These are phyloP conservation scores for Vitis rotundifolia DNA, from an alignment of 164 flowering plant species.

Conservation along the genomic window DNA sequence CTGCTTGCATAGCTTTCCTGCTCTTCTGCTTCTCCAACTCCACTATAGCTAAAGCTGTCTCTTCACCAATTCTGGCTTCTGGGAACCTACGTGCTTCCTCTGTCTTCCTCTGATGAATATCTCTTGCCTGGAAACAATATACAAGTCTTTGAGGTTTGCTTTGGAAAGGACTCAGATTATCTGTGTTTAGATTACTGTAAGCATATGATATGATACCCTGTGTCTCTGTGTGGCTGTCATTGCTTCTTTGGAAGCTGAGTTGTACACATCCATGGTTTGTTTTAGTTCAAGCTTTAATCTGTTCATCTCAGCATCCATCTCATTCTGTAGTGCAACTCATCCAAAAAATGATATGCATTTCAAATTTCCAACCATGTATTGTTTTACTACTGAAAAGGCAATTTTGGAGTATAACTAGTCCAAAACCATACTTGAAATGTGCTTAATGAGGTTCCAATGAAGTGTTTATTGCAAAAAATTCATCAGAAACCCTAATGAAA, in stretches of 20 bases:
- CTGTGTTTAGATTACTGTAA: too few species aligned
- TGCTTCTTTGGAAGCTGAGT: conserved; percentile 37
- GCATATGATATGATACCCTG: conserved; percentile 27
- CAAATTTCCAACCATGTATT: neutral
- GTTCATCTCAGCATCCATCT: conserved; percentile 36
- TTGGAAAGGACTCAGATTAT: neutral
- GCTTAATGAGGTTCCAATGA: too few species aligned
- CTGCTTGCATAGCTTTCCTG: conserved; percentile 39
- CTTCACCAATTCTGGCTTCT: conserved; percentile 29
- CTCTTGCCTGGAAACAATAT: conserved; percentile 20
- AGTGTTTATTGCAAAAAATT: too few species aligned
- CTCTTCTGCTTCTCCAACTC: conserved; percentile 39
- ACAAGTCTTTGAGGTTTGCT: neutral
- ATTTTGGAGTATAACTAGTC: neutral
- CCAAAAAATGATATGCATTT: neutral
- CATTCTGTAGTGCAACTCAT: conserved; percentile 18
- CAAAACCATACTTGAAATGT: neutral
- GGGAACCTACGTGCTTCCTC: conserved; percentile 23
- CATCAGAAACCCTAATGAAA: too few species aligned
- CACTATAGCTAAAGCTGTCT: conserved; percentile 25
- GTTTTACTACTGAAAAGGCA: neutral
- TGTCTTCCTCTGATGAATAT: conserved; percentile 14
- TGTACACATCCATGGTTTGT: conserved; percentile 39
- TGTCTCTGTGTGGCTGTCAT: conserved; percentile 18
- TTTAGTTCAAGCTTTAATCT: conserved; percentile 43